Percentiles rank a stretch among this genome's conserved stretches.
These are phyloP conservation scores for Alternaria triticina DNA, from an alignment of 2,329 filamentous ascomycete genomes.

Conservation along the genomic window DNA sequence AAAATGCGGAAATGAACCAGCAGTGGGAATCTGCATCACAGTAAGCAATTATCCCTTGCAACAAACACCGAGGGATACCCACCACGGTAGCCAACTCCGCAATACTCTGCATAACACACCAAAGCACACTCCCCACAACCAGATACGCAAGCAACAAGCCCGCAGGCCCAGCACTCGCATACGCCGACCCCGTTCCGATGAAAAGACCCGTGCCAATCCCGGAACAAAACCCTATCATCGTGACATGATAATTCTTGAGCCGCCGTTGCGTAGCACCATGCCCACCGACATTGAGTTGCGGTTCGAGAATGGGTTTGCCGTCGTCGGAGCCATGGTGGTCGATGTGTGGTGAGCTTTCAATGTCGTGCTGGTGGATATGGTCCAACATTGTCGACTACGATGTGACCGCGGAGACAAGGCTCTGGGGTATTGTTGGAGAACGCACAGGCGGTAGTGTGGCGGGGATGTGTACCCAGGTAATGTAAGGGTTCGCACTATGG, in stretches of 20 bases:
- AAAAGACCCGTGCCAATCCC: slow-evolving; percentile 29
- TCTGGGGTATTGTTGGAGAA: not conserved
- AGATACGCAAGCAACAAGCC: slow-evolving; percentile 64
- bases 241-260: slow-evolving; percentile 25
- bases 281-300: slow-evolving; percentile 25
- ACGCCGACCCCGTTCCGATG: slow-evolving; percentile 26
- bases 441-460: slow-evolving; percentile 1
- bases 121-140: slow-evolving; percentile 61
- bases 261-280: slow-evolving; percentile 27
- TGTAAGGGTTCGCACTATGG: not conserved
- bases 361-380: slow-evolving; percentile 7
- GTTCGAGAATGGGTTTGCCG: slow-evolving; percentile 21
- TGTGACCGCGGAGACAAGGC: not conserved
- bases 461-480: not conserved
- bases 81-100: slow-evolving; percentile 63
- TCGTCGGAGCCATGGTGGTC: slow-evolving; percentile 14
- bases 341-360: slow-evolving; percentile 17
- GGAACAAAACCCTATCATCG: slow-evolving; percentile 29
- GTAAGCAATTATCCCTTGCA: not conserved
- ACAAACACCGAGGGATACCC: not conserved
- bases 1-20: slow-evolving; percentile 66
- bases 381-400: slow-evolving; percentile 12
- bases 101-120: slow-evolving; percentile 66
- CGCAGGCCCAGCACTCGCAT: slow-evolving; percentile 49
- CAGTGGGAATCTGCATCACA: slow-evolving; percentile 27